Evolutionary conservation across 371 early-diverging fungal species (phyloP).

Genomic region (Thermomucor indicae-seudaticae): DNA sequence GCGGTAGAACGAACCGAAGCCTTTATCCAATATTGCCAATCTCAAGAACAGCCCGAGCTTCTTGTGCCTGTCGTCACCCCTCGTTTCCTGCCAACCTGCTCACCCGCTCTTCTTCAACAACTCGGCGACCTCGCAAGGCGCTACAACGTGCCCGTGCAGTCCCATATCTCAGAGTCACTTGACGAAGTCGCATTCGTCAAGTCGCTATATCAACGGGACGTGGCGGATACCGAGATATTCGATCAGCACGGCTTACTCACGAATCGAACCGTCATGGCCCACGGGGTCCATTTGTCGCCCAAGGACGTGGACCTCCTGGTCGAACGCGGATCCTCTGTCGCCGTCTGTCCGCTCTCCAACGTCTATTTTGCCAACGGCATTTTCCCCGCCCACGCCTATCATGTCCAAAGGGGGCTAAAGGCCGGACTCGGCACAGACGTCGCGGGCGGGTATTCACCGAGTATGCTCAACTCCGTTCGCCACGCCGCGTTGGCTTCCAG

Average conservation of each 20-base stretch:
- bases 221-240: conserved; percentile 56
- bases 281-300: conserved; percentile 59
- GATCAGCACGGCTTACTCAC: conserved; percentile 44
- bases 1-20: conserved; percentile 23
- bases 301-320: conserved; percentile 39
- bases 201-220: conserved; percentile 43
- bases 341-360: conserved; percentile 68
- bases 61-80: conserved; percentile 62
- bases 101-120: conserved; percentile 40
- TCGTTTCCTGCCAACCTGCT: conserved; percentile 62
- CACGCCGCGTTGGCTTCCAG: too few relatives aligned
- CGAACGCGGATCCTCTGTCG: conserved; percentile 41
- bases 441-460: conserved; percentile 61
- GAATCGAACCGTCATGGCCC: conserved; percentile 58
- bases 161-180: conserved; percentile 60
- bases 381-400: conserved; percentile 24
- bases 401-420: conserved; percentile 34
- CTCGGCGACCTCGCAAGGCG: conserved; percentile 47
- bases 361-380: conserved; percentile 49
- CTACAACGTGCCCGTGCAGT: conserved; percentile 38
- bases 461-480: conserved; percentile 61
- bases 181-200: conserved; percentile 52
- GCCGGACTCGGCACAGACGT: conserved; percentile 71
- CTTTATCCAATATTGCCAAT: conserved; percentile 4
- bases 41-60: conserved; percentile 3